Evolutionary conservation across 768 basidiomycete genomes (phyloP), one percentile per base, ranked within the genome.

Genomic region (Antrodiella citrinella): DNA sequence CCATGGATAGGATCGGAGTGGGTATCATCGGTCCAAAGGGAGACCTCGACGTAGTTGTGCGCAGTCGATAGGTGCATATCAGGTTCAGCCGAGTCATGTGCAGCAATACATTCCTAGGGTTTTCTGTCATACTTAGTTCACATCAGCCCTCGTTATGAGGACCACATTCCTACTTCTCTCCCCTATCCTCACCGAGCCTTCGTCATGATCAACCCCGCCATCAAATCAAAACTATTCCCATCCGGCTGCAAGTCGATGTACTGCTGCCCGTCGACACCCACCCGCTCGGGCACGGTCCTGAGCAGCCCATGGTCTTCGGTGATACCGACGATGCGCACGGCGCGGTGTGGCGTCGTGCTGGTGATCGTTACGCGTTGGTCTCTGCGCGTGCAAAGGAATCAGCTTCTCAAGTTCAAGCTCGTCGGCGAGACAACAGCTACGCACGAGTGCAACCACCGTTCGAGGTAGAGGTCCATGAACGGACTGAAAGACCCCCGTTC

Each of bases 241-340:
- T 97, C 93, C 1, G 96, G 96, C 63, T 96, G 96, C 18, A 99
- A 67, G 66, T 99, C 93, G 47, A 97, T 84, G 61, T 77, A 94
- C 21, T 69, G 72, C 22, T 52, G 65, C 50, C 49, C 69, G 59
- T 38, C 62, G 56, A 51, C 67, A 62, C 53, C 61, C 3, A 56
- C 64, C 23, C 71, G 67, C 57, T 85, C 81, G 2, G 82, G 81
- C 26, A 88, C 64, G 5, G 94, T 96, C 46, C 91, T 78, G 51
- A 99, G 68, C 25, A 97, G 70, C 0, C 96, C 95, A 60, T 94
- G 75, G 53, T 97, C 91, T 2, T 78, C 71, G 0, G 94, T 94
- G 60, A 99, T 90, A 9, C 91, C 86, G 2, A 78, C 68, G 51
- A 98, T 91, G 21, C 87, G 82, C 19, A 91, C 90, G 3, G 63